These are phyloP conservation scores for Camellia sinensis DNA, from an alignment of 148 eudicot genomes.

Conservation along the genomic window DNA sequence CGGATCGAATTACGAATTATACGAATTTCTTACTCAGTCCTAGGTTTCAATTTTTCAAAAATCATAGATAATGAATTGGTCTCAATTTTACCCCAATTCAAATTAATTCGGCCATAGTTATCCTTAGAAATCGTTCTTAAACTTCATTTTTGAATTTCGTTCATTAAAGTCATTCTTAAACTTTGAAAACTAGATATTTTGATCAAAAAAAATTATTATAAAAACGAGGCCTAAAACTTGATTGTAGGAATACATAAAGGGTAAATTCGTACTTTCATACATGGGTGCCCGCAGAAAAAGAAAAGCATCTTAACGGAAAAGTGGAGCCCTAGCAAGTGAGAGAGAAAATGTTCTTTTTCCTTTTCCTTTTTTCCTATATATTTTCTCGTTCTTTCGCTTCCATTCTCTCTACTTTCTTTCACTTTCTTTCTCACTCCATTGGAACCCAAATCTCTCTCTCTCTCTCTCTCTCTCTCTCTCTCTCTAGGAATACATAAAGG, in stretches of 20 bases:
- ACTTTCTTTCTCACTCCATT: slow-evolving; percentile 25
- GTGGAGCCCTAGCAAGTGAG: slow-evolving; percentile 12
- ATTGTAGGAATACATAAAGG: not conserved
- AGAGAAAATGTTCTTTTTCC: not conserved
- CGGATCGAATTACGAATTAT: too few relatives aligned
- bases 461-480: slow-evolving; percentile 9
- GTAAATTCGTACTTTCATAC: slow-evolving; percentile 12
- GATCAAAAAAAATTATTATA: too few relatives aligned
- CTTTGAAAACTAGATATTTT: too few relatives aligned
- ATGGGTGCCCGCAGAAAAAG: slow-evolving; percentile 19
- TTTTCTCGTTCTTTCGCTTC: not conserved
- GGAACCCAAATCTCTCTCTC: not conserved
- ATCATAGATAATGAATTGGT: too few relatives aligned
- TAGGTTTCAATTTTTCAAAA: too few relatives aligned
- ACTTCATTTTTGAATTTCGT: too few relatives aligned
- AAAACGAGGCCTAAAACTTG: too few relatives aligned
- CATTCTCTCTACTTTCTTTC: slow-evolving; percentile 19
- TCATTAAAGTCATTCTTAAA: too few relatives aligned
- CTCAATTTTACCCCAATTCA: too few relatives aligned
- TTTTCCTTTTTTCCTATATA: not conserved
- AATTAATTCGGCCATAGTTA: too few relatives aligned
- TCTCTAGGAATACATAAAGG: slow-evolving; percentile 6
- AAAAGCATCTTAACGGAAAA: slow-evolving; percentile 42
- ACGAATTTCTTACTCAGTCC: too few relatives aligned
- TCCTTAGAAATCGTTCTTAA: too few relatives aligned